Evolutionary conservation across 768 basidiomycete species (phyloP).

Genomic region (Ephemerocybe angulata): DNA sequence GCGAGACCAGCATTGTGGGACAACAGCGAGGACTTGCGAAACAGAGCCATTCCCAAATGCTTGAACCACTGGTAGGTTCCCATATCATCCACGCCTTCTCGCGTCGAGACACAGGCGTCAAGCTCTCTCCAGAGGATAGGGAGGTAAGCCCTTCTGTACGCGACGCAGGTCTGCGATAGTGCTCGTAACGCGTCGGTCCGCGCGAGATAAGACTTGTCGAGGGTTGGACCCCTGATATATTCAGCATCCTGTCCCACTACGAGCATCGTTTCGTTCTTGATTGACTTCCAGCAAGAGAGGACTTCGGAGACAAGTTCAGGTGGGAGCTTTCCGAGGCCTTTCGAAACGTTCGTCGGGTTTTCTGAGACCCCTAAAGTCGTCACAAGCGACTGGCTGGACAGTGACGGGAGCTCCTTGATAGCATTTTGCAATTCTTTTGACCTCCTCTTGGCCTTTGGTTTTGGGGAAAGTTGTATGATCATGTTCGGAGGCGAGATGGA

Average conservation of each 20-base stretch:
- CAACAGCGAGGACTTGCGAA: constrained; percentile 6
- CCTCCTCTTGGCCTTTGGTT: too few relatives aligned
- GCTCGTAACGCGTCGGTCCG: constrained; percentile 28
- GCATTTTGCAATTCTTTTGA: too few relatives aligned
- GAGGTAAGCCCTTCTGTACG: constrained; percentile 25
- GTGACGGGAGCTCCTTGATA: too few relatives aligned
- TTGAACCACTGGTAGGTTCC: constrained; percentile 2
- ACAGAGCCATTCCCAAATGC: not conserved
- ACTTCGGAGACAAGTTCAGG: not conserved
- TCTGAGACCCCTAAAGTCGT: too few relatives aligned
- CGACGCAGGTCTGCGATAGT: constrained; percentile 32
- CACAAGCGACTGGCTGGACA: too few relatives aligned
- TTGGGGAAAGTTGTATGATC: too few relatives aligned
- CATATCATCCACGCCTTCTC: not conserved
- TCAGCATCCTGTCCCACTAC: not conserved
- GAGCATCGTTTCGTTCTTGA: not conserved
- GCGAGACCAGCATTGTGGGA: not conserved
- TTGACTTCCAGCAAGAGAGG: not conserved
- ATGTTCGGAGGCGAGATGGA: too few relatives aligned
- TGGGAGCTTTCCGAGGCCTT: not conserved
- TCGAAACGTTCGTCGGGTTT: not conserved
- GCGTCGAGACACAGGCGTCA: constrained; percentile 22
- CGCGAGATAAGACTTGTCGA: constrained; percentile 19
- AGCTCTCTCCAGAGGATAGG: constrained; percentile 29
- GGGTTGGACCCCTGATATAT: constrained; percentile 2